phyloP scores from a whole-genome alignment of 371 early-diverging fungal genomes.

The Syncephalis plumigaleata region DNA sequence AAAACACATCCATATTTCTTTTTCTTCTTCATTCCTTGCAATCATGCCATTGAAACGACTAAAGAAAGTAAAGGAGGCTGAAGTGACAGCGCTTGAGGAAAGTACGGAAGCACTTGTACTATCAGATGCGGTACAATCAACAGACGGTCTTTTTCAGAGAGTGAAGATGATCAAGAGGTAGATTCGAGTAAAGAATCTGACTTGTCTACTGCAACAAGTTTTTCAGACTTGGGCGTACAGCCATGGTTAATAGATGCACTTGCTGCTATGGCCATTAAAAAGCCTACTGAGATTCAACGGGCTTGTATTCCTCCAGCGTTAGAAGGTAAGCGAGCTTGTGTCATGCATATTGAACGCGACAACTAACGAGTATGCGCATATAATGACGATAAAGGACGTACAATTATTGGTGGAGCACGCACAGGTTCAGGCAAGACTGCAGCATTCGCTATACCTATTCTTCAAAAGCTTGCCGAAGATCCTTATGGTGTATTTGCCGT shows the following conservation, averaged over 20 bases:
- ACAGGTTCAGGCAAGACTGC: slow-evolving; percentile 99
- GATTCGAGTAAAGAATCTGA: neutral
- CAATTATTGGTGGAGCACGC: slow-evolving; percentile 93
- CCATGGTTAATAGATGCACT: slow-evolving; percentile 68
- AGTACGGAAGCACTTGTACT: too few species aligned
- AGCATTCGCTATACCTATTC: slow-evolving; percentile 95
- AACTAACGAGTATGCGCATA: too few species aligned
- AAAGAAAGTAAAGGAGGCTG: too few species aligned
- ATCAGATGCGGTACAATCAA: too few species aligned
- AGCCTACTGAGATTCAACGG: slow-evolving; percentile 92
- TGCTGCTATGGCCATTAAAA: slow-evolving; percentile 54
- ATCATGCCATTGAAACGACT: too few species aligned
- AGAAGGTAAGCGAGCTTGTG: slow-evolving; percentile 13
- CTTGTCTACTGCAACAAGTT: slow-evolving; percentile 9
- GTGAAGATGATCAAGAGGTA: too few species aligned
- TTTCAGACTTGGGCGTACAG: slow-evolving; percentile 50
- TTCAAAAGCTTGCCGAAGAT: slow-evolving; percentile 81
- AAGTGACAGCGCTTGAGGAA: too few species aligned
- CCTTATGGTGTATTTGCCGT: slow-evolving; percentile 89
- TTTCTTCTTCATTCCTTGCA: too few species aligned
- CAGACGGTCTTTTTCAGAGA: too few species aligned
- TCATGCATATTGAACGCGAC: too few species aligned
- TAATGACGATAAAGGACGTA: slow-evolving; percentile 27
- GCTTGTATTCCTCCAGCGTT: slow-evolving; percentile 70
- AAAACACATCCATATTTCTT: too few species aligned